Evolutionary conservation across 1,284 basidiomycete genomes (phyloP).

Genomic region (Fomitopsis pinicola): DNA sequence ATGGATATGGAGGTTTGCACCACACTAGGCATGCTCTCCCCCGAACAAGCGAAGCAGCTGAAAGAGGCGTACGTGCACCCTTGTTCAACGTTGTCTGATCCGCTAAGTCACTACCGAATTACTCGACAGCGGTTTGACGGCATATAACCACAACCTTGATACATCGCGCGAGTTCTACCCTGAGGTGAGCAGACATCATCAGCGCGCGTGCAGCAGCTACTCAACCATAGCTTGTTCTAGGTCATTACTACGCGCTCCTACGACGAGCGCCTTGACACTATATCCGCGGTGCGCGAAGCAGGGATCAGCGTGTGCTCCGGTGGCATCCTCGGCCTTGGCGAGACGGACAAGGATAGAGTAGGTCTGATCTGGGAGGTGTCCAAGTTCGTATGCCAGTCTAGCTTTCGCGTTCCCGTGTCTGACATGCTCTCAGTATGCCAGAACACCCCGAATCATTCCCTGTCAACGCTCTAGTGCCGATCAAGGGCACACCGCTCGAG

Average conservation of each 20-base stretch:
- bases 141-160: slow-evolving; percentile 99
- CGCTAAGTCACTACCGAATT: background rate
- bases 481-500: slow-evolving; percentile 71
- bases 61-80: slow-evolving; percentile 78
- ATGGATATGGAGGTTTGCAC: slow-evolving; percentile 99
- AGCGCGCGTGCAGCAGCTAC: background rate
- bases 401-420: background rate
- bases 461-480: slow-evolving; percentile 90
- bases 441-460: slow-evolving; percentile 98
- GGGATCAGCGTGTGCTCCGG: slow-evolving; percentile 98
- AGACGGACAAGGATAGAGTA: slow-evolving; percentile 86
- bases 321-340: slow-evolving; percentile 93
- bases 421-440: slow-evolving; percentile 60
- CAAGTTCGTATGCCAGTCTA: slow-evolving; percentile 47
- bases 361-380: slow-evolving; percentile 95
- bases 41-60: slow-evolving; percentile 89
- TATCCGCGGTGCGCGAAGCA: slow-evolving; percentile 87
- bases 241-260: slow-evolving; percentile 95
- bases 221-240: slow-evolving; percentile 33
- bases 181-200: slow-evolving; percentile 43
- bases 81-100: slow-evolving; percentile 1
- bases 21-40: slow-evolving; percentile 93
- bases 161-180: slow-evolving; percentile 98
- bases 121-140: slow-evolving; percentile 74
- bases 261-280: slow-evolving; percentile 90